Evolutionary conservation across 129 eudicot genomes (phyloP), one percentile per base, ranked within the genome.

Genomic region (Flaveria ramosissima): DNA sequence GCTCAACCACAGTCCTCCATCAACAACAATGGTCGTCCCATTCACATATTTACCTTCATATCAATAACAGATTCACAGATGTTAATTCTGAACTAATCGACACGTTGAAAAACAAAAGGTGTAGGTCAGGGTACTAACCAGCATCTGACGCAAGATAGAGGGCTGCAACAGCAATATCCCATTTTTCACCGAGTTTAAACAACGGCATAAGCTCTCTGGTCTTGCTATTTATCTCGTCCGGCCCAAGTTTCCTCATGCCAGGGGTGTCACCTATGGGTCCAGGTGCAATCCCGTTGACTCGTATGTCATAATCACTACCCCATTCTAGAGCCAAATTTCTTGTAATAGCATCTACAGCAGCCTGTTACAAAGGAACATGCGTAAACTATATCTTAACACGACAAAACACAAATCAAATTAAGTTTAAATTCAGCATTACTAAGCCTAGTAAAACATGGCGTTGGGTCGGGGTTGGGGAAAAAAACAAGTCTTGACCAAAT

Each of bases 201-300:
- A 94, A 81, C 12, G 96, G 97, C 87, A 79, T 81, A 26, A 10
- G 2, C 1, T 90, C 85, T 77, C 73, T 89, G 19, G 68, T 13
- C 36, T 82, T 87, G 83, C 46, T 76, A 24, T 60, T 8, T 3
- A 90, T 87, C 84, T 94, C 98, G 0, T 84, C 86, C 1, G 98
- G 98, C 14, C 78, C 87, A 68, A 91, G 93, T 72, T 94, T 94
- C 64, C 93, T 84, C 90, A 94, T 75, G 73, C 98, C 98, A 74
- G 97, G 36, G 50, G 98, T 91, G 71, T 83, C 98, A 39, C 74
- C 85, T 72, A 94, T 94, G 0, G 97, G 98, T 23, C 98, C 98
- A 14, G 98, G 98, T 48, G 97, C 98, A 79, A 94, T 94, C 52
- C 98, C 98, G 72, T 94, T 91, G 55, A 94, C 98, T 59, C 96